Conservation (phyloP, 768 basidiomycete genomes). For the Psilocybe sp. region DNA sequence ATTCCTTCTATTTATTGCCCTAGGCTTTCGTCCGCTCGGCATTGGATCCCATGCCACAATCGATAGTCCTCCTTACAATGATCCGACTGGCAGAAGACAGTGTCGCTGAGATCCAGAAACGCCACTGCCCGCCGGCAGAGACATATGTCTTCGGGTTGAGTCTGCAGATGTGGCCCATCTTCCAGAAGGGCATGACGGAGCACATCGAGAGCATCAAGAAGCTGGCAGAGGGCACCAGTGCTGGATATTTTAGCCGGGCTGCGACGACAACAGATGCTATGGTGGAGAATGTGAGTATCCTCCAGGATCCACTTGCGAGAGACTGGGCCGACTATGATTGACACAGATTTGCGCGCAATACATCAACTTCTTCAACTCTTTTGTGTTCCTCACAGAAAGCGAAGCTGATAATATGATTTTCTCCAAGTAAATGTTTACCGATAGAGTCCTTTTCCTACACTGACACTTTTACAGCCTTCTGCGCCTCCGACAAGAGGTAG, state of each 20-base stretch:
- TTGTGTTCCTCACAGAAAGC: constrained; percentile 76
- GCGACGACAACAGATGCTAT: constrained; percentile 63
- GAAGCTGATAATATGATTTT: constrained; percentile 97
- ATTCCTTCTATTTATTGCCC: constrained; percentile 2
- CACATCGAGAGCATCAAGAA: constrained; percentile 82
- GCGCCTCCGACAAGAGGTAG: constrained; percentile 82
- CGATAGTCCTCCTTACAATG: constrained; percentile 81
- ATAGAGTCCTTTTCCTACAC: background rate
- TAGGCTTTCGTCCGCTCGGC: constrained; percentile 69
- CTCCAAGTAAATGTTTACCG: constrained; percentile 65
- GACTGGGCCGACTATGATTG: constrained; percentile 6
- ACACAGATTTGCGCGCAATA: constrained; percentile 73
- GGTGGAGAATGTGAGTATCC: constrained; percentile 55
- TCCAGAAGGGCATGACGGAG: constrained; percentile 84
- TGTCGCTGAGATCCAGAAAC: constrained; percentile 69
- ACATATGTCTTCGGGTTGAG: constrained; percentile 78
- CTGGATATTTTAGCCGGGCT: constrained; percentile 62
- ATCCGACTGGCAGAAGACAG: constrained; percentile 87
- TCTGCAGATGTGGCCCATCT: constrained; percentile 89
- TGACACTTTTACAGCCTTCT: constrained; percentile 61
- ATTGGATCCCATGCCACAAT: constrained; percentile 72
- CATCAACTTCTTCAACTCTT: constrained; percentile 74
- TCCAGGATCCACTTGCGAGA: background rate
- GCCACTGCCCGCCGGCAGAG: constrained; percentile 78
- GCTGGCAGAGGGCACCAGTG: constrained; percentile 68